A percentile compares a stretch with the other conserved stretches of the same genome.
phyloP scores from a whole-genome alignment of 805 yeast species.

The Saccharomycopsis sp. region DNA sequence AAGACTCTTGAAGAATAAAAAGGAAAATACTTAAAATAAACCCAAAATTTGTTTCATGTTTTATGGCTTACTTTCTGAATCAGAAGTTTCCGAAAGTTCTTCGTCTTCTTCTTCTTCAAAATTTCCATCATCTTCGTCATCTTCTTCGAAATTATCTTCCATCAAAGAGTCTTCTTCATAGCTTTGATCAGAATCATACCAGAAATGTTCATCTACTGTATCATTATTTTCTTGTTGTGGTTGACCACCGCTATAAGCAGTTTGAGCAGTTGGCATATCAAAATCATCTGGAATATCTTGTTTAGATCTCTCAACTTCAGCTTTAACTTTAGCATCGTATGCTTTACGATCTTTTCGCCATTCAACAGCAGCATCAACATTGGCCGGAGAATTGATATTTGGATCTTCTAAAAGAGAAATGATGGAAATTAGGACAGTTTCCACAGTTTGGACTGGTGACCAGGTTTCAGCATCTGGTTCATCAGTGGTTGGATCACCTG shows the following conservation, averaged over 20 bases:
- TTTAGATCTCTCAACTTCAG: constrained; percentile 77
- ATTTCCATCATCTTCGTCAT: constrained; percentile 37
- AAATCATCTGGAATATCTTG: constrained; percentile 83
- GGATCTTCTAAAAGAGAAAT: constrained; percentile 91
- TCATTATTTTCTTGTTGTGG: constrained; percentile 27
- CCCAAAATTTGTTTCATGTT: too few relatives aligned
- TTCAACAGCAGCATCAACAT: constrained; percentile 89
- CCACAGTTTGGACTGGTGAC: constrained; percentile 91
- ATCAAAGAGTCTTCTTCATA: constrained; percentile 42
- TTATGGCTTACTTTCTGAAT: not conserved
- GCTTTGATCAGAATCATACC: constrained; percentile 73
- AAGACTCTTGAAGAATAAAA: too few relatives aligned
- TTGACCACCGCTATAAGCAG: constrained; percentile 36
- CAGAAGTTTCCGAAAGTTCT: constrained; percentile 34
- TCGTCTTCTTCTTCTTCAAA: constrained; percentile 35
- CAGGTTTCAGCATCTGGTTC: constrained; percentile 92
- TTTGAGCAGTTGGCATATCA: constrained; percentile 63
- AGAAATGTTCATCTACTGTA: constrained; percentile 69
- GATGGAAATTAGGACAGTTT: constrained; percentile 79
- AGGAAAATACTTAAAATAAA: too few relatives aligned
- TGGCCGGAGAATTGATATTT: constrained; percentile 87
- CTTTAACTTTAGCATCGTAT: constrained; percentile 62
- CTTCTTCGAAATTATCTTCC: constrained; percentile 45
- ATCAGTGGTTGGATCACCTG: constrained; percentile 83
- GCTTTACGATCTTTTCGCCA: constrained; percentile 74